These are phyloP conservation scores for Platanthera zijinensis DNA, from an alignment of 106 monocot species.

Conservation along the genomic window DNA sequence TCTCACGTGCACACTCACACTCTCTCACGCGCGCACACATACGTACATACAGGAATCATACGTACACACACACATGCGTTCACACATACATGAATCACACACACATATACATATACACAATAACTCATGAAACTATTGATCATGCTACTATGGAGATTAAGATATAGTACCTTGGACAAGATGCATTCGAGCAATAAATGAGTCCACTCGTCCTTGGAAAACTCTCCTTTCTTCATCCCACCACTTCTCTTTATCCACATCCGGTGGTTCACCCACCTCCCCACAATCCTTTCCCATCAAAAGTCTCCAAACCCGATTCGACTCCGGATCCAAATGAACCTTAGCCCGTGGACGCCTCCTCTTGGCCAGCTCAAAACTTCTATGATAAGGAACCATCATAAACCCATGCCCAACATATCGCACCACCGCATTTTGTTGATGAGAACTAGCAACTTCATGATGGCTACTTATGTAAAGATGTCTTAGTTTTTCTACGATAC, in stretches of 20 bases:
- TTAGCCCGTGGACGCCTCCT: slow-evolving; percentile 47
- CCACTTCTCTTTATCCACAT: slow-evolving; percentile 59
- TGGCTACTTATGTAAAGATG: slow-evolving; percentile 32
- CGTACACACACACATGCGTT: not conserved
- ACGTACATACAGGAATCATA: too few relatives aligned
- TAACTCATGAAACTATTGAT: not conserved
- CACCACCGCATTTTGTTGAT: slow-evolving; percentile 41
- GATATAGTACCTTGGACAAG: slow-evolving; percentile 74
- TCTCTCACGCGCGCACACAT: too few relatives aligned
- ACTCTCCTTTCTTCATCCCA: slow-evolving; percentile 79
- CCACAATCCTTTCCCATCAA: slow-evolving; percentile 63
- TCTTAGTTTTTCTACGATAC: slow-evolving; percentile 36
- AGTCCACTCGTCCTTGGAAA: slow-evolving; percentile 66
- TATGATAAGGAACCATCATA: slow-evolving; percentile 36
- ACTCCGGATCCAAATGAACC: slow-evolving; percentile 69
- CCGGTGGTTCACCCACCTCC: slow-evolving; percentile 17
- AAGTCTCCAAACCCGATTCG: slow-evolving; percentile 74
- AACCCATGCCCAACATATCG: slow-evolving; percentile 39
- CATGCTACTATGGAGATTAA: not conserved
- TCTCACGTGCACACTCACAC: too few relatives aligned
- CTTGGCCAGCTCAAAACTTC: slow-evolving; percentile 21
- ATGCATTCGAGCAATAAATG: slow-evolving; percentile 95
- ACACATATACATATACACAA: not conserved
- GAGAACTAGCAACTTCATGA: slow-evolving; percentile 5
- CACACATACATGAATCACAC: not conserved